Conservation (phyloP, 2,329 filamentous ascomycete species). For the Aspergillus persii region DNA sequence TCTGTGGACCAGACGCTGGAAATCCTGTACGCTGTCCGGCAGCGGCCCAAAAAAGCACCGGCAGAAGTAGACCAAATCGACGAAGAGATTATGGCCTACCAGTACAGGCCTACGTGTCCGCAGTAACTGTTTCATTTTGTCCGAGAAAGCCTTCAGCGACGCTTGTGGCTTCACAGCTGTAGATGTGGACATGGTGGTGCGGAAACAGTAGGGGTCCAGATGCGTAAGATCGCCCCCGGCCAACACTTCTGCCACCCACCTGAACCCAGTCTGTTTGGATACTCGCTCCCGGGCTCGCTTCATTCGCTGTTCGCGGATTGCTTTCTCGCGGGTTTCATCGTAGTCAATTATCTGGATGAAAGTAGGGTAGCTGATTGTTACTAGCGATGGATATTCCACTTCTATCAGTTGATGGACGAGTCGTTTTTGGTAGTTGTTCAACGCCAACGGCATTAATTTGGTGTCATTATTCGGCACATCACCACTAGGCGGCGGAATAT, state of each 20-base stretch:
- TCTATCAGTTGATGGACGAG: conserved; percentile 66
- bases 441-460: conserved; percentile 21
- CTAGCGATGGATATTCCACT: conserved; percentile 52
- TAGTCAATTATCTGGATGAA: conserved; percentile 44
- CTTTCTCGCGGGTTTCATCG: conserved; percentile 36
- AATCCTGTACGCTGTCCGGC: conserved; percentile 56
- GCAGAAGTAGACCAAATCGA: conserved; percentile 62
- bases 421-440: conserved; percentile 62
- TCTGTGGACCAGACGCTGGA: conserved; percentile 49
- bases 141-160: conserved; percentile 27
- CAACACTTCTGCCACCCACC: conserved; percentile 49
- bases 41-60: conserved; percentile 58
- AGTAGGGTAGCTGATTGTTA: conserved; percentile 34
- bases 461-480: conserved; percentile 15
- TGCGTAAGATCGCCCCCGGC: conserved; percentile 41
- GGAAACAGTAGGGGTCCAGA: conserved; percentile 35
- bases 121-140: conserved; percentile 40
- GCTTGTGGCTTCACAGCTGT: conserved; percentile 15
- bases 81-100: conserved; percentile 64
- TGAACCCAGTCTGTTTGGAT: conserved; percentile 40
- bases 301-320: conserved; percentile 27
- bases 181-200: conserved; percentile 19
- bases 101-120: conserved; percentile 50
- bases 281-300: conserved; percentile 28
- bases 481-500: conserved; percentile 40